Evolutionary conservation across 169 alveolate species (phyloP).

Genomic region (Plasmodium vinckei): DNA sequence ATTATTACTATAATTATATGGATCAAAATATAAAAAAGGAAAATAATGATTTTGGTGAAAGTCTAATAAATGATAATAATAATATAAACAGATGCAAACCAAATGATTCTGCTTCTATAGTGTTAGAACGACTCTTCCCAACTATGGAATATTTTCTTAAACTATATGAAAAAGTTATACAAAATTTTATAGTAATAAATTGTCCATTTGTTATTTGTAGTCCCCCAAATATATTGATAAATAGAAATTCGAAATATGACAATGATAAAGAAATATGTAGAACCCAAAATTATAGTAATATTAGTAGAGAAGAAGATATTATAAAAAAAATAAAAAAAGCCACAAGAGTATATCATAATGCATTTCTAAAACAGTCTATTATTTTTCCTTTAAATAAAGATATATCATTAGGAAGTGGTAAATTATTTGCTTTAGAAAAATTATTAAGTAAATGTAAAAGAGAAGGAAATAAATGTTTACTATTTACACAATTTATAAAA

Average conservation of each 20-base stretch:
- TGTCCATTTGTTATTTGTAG: slow-evolving; percentile 35
- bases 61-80: neutral
- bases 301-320: slow-evolving; percentile 1
- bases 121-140: slow-evolving; percentile 30
- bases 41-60: neutral
- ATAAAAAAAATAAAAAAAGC: slow-evolving; percentile 33
- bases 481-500: slow-evolving; percentile 97
- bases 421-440: slow-evolving; percentile 88
- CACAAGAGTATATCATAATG: slow-evolving; percentile 51
- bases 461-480: slow-evolving; percentile 95
- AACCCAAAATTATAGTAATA: neutral
- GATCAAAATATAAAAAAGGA: neutral
- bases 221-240: slow-evolving; percentile 15
- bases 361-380: slow-evolving; percentile 74
- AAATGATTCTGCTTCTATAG: neutral
- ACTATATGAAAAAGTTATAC: slow-evolving; percentile 5
- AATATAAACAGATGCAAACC: neutral
- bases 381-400: slow-evolving; percentile 87
- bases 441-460: slow-evolving; percentile 91
- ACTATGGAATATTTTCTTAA: slow-evolving; percentile 44
- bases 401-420: slow-evolving; percentile 96
- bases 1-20: too few relatives aligned
- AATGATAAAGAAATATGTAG: too few relatives aligned
- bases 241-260: slow-evolving; percentile 2
- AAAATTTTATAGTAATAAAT: slow-evolving; percentile 29